Evolutionary conservation across 2,329 filamentous ascomycete genomes (phyloP).

Genomic region (Leptographium wingfieldii): DNA sequence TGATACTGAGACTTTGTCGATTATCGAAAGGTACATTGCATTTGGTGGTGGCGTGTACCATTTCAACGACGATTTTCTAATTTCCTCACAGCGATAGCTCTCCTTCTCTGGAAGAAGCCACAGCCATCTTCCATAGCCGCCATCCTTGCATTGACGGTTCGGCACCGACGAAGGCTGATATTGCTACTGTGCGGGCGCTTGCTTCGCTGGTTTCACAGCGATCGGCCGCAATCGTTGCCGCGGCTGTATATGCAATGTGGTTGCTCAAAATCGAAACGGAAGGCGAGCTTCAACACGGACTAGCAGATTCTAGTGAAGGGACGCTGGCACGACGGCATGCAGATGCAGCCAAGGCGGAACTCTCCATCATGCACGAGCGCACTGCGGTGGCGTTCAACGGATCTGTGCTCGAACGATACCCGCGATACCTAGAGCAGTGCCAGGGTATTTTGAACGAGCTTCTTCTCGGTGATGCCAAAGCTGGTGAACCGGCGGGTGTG

Average conservation of each 20-base stretch:
- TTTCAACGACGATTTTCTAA: neutral
- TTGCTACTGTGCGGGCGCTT: slow-evolving; percentile 38
- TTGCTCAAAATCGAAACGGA: slow-evolving; percentile 38
- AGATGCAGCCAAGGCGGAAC: slow-evolving; percentile 34
- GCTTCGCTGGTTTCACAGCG: slow-evolving; percentile 43
- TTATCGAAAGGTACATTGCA: slow-evolving; percentile 39
- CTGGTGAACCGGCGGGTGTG: slow-evolving; percentile 14
- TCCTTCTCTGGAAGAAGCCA: slow-evolving; percentile 25
- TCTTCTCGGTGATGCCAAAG: slow-evolving; percentile 23
- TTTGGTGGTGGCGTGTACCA: neutral
- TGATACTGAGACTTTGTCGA: slow-evolving; percentile 46
- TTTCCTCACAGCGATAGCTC: neutral
- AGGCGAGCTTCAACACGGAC: slow-evolving; percentile 25
- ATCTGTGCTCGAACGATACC: slow-evolving; percentile 68
- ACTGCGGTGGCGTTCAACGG: slow-evolving; percentile 67
- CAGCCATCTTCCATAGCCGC: slow-evolving; percentile 33
- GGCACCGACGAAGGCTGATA: slow-evolving; percentile 30
- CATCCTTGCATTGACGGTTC: slow-evolving; percentile 30
- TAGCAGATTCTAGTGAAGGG: neutral
- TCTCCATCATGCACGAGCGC: slow-evolving; percentile 22
- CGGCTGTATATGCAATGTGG: slow-evolving; percentile 48
- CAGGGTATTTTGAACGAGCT: slow-evolving; percentile 53
- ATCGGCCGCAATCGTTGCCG: slow-evolving; percentile 46
- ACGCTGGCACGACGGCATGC: slow-evolving; percentile 14
- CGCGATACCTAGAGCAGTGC: slow-evolving; percentile 48